Percentiles rank a stretch among this genome's conserved stretches.
Conservation (phyloP, 1,139 yeast species). For the Yamadazyma oceani region DNA sequence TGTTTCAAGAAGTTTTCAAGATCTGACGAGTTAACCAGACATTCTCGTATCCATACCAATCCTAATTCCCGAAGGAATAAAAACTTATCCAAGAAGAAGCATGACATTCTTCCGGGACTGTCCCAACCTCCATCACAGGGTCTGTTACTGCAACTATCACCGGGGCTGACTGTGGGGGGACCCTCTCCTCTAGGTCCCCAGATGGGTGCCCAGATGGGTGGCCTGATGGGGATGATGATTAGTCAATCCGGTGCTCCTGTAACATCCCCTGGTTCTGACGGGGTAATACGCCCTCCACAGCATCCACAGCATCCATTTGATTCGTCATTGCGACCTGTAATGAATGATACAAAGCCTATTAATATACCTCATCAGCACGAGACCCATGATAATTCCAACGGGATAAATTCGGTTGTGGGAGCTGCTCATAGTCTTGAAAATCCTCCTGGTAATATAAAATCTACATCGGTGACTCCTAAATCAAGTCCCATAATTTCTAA, state of each 20-base stretch:
- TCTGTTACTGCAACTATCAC: too few relatives aligned
- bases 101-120: too few relatives aligned
- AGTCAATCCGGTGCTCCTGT: too few relatives aligned
- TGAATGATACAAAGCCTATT: not conserved
- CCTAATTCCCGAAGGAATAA: slow-evolving; percentile 67
- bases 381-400: not conserved
- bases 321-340: not conserved
- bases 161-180: too few relatives aligned
- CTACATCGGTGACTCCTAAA: not conserved
- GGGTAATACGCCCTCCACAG: too few relatives aligned
- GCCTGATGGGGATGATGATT: too few relatives aligned
- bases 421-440: not conserved
- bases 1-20: slow-evolving; percentile 84
- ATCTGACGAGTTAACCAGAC: slow-evolving; percentile 89
- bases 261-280: too few relatives aligned
- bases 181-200: too few relatives aligned
- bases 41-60: slow-evolving; percentile 81
- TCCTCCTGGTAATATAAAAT: not conserved
- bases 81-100: slow-evolving; percentile 21
- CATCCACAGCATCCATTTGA: not conserved
- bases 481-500: slow-evolving; percentile 1
- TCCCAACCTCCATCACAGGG: too few relatives aligned
- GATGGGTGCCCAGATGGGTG: too few relatives aligned
- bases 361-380: not conserved
- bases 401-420: not conserved